A percentile compares a stretch with the other conserved stretches of the same genome.
phyloP scores from a whole-genome alignment of 2,329 filamentous ascomycete genomes.

The Exophiala alcalophila region DNA sequence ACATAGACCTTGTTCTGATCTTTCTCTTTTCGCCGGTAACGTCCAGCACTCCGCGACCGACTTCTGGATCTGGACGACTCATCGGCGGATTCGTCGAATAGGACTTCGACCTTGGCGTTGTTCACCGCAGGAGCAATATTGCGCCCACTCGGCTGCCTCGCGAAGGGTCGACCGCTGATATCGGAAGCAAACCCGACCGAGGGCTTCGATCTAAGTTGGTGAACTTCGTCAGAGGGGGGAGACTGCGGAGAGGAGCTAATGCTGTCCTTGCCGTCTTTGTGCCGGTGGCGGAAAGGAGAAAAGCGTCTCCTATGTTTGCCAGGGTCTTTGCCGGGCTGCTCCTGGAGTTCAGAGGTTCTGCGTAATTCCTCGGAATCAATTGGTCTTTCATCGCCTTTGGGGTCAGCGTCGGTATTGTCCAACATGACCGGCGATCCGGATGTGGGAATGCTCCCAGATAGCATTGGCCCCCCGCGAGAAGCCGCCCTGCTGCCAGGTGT shows the following conservation, averaged over 20 bases:
- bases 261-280: conserved; percentile 33
- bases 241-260: conserved; percentile 30
- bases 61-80: conserved; percentile 13
- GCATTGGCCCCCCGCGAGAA: conserved; percentile 1
- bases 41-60: conserved; percentile 21
- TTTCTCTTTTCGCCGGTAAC: conserved; percentile 25
- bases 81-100: conserved; percentile 13
- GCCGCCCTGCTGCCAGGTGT: background rate
- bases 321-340: conserved; percentile 17
- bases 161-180: conserved; percentile 50
- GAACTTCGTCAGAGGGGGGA: background rate
- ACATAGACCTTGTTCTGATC: conserved; percentile 54
- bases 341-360: conserved; percentile 12
- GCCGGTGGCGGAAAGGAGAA: conserved; percentile 34
- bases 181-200: conserved; percentile 30
- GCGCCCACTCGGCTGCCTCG: conserved; percentile 39
- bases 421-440: conserved; percentile 24
- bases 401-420: conserved; percentile 3
- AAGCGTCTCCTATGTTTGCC: conserved; percentile 35
- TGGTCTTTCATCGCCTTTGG: conserved; percentile 8
- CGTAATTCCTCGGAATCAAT: conserved; percentile 28
- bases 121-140: conserved; percentile 21
- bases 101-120: conserved; percentile 5
- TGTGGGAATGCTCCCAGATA: background rate
- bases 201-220: conserved; percentile 2